Evolutionary conservation across 768 basidiomycete genomes (phyloP), one percentile per base, ranked within the genome.

Genomic region (Leccinum fibrillosum): DNA sequence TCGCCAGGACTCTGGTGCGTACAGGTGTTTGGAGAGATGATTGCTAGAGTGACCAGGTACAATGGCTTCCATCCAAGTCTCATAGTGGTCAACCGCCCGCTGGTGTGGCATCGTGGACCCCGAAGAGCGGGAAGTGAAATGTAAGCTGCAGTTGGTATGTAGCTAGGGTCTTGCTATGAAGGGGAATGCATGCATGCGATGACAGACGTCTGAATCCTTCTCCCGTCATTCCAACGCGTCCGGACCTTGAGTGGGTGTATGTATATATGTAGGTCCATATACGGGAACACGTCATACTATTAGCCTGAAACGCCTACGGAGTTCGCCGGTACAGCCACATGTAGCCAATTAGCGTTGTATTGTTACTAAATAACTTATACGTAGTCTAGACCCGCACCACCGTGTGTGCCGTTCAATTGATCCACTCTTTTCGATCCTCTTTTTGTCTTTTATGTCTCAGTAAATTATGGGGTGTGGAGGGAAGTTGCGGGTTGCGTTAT

Each of bases 81-180:
- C 59, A 62, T 60, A 50, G 64, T 26, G 42, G 64, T 64, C 65
- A 64, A 26, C 55, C 53, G 49, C 67, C 65, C 45, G 45, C 23
- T 49, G n/a, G 39, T 42, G 10, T 42, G 39, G 17, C n/a, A 19
- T 52, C 55, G 54, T 58, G 54, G 49, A 50, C 39, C 51, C 23
- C 54, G 52, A 62, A 25, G 55, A 69, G 44, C 35, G 11, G 17
- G 49, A 52, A 52, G 55, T 58, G 45, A 30, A 42, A 50, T 50
- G 47, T 42, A 51, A 47, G 10, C 23, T 32, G 35, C 52, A 44
- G 35, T 49, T 19, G 50, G 21, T 52, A 35, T 15, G 23, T 28
- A 49, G 52, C 54, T 53, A 30, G 26, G 21, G 52, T 52, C 49
- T 32, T 47, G 11, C 55, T 53, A 50, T 55, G 49, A 15, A 42